Conservation (phyloP, 2,329 filamentous ascomycete species). For the Botrytis sinoallii region DNA sequence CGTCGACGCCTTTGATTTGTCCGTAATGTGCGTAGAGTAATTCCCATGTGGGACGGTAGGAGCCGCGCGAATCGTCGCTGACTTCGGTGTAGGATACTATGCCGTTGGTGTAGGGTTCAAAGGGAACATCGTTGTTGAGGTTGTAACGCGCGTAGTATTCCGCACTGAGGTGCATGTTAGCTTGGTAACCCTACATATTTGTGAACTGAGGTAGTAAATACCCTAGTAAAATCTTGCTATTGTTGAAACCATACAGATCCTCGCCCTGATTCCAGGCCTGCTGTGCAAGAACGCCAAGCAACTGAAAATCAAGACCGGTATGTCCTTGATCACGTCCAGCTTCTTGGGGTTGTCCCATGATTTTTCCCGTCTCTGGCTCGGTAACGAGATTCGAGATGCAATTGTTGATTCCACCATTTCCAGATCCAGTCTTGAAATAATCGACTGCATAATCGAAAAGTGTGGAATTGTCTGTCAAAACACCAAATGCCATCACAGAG, state of each 20-base stretch:
- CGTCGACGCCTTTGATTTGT: not conserved
- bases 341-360: not conserved
- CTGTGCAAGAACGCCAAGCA: not conserved
- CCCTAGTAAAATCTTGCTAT: not conserved
- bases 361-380: not conserved
- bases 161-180: not conserved
- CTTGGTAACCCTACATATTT: not conserved
- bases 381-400: not conserved
- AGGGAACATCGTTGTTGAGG: not conserved
- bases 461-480: not conserved
- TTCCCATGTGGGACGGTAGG: not conserved
- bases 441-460: not conserved
- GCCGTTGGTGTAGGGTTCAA: not conserved
- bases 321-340: not conserved
- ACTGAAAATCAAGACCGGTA: not conserved
- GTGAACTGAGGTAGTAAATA: not conserved
- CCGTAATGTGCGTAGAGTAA: not conserved
- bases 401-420: constrained; percentile 1
- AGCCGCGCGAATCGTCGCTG: not conserved
- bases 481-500: not conserved
- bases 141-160: constrained; percentile 4
- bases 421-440: constrained; percentile 3
- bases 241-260: not conserved
- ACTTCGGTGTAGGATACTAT: not conserved
- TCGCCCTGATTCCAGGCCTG: not conserved